Conservation (phyloP, 2,329 filamentous ascomycete species). For the Aspergillus arachidicola region DNA sequence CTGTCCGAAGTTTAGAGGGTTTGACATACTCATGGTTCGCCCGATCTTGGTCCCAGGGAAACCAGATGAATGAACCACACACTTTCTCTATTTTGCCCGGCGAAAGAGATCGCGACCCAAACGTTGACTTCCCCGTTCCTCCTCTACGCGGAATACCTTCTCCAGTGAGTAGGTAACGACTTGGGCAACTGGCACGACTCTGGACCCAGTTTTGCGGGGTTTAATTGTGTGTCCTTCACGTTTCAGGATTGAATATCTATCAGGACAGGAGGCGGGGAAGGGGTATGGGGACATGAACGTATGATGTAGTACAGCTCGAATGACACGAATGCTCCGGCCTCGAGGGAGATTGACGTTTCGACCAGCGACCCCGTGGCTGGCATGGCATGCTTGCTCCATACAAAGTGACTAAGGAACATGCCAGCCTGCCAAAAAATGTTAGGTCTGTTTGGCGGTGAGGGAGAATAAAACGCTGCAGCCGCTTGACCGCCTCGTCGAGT, state of each 20-base stretch:
- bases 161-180: not conserved
- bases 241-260: not conserved
- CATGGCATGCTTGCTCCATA: not conserved
- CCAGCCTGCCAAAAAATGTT: not conserved
- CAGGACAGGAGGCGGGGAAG: not conserved
- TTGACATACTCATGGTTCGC: not conserved
- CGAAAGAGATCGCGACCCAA: not conserved
- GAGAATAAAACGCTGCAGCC: not conserved
- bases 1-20: not conserved
- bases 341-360: not conserved
- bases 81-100: not conserved
- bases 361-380: slow-evolving; percentile 1
- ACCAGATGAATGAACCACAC: not conserved
- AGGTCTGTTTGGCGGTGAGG: slow-evolving; percentile 1
- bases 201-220: not conserved
- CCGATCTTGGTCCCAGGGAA: not conserved
- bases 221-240: not conserved
- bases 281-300: not conserved
- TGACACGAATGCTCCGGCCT: not conserved
- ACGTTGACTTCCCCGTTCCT: not conserved
- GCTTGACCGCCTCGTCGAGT: slow-evolving; percentile 5
- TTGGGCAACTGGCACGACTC: not conserved
- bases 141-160: not conserved
- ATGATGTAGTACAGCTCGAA: slow-evolving; percentile 2
- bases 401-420: not conserved